Percentiles rank a stretch among this genome's conserved stretches.
phyloP scores from a whole-genome alignment of 2,329 filamentous ascomycete species.

The Scopulariopsis brevicaulis region DNA sequence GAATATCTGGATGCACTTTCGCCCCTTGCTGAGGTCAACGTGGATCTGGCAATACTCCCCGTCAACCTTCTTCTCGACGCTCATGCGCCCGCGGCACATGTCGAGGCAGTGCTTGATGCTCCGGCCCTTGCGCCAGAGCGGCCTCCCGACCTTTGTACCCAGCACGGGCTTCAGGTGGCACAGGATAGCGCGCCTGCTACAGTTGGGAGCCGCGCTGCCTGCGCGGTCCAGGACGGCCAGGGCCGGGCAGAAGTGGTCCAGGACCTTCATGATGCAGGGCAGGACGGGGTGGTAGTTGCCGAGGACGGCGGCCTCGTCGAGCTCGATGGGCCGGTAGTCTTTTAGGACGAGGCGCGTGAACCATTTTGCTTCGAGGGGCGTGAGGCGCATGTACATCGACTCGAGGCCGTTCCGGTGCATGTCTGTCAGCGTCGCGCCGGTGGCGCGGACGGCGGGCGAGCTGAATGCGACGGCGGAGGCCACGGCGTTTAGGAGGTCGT shows the following conservation, averaged over 20 bases:
- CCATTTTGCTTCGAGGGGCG: slow-evolving; percentile 73
- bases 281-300: slow-evolving; percentile 56
- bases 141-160: slow-evolving; percentile 54
- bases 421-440: slow-evolving; percentile 11
- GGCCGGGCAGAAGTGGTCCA: slow-evolving; percentile 54
- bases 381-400: slow-evolving; percentile 45
- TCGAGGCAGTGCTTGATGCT: slow-evolving; percentile 66
- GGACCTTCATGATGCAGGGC: slow-evolving; percentile 57
- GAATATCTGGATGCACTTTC: slow-evolving; percentile 62
- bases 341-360: slow-evolving; percentile 72
- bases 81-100: slow-evolving; percentile 52
- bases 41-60: slow-evolving; percentile 89
- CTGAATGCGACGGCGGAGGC: slow-evolving; percentile 64
- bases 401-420: slow-evolving; percentile 34
- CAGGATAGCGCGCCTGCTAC: slow-evolving; percentile 6
- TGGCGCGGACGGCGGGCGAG: slow-evolving; percentile 43
- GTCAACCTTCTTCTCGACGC: slow-evolving; percentile 73
- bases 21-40: slow-evolving; percentile 49
- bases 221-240: slow-evolving; percentile 33
- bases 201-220: not conserved
- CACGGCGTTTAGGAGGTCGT: slow-evolving; percentile 50
- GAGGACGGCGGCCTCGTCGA: slow-evolving; percentile 47
- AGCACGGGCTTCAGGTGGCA: slow-evolving; percentile 37
- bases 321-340: slow-evolving; percentile 53
- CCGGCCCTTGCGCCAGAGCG: slow-evolving; percentile 52